A percentile compares a stretch with the other conserved stretches of the same genome.
These are phyloP conservation scores for Scheffersomyces spartinae DNA, from an alignment of 805 yeast species.

Conservation along the genomic window DNA sequence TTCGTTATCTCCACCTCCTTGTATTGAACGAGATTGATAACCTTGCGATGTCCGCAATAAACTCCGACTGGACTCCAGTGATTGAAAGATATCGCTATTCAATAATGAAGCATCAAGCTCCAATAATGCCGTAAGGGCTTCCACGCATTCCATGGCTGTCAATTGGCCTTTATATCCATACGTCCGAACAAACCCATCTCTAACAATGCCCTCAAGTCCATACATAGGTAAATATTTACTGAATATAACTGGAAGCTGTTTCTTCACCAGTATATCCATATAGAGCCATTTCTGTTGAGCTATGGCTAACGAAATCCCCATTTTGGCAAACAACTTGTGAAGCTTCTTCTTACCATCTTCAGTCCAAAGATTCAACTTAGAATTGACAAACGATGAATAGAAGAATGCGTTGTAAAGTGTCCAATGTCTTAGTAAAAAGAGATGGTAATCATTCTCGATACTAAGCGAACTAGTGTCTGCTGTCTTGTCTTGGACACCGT, in stretches of 20 bases:
- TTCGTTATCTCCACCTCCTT: constrained; percentile 10
- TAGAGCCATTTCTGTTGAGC: constrained; percentile 91
- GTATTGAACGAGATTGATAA: no score
- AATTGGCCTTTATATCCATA: constrained; percentile 82
- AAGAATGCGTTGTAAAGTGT: constrained; percentile 82
- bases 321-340: constrained; percentile 86
- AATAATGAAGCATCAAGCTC: constrained; percentile 66
- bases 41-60: no score
- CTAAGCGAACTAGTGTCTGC: constrained; percentile 37
- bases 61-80: no score
- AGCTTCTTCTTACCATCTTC: constrained; percentile 81
- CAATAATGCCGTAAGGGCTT: constrained; percentile 72
- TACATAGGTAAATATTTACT: constrained; percentile 58
- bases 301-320: constrained; percentile 87
- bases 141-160: constrained; percentile 89
- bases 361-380: constrained; percentile 80
- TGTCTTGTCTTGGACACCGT: constrained; percentile 13
- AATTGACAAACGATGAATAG: constrained; percentile 84
- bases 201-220: constrained; percentile 71
- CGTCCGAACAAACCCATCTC: constrained; percentile 79
- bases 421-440: constrained; percentile 87
- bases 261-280: constrained; percentile 71
- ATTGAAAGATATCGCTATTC: no score
- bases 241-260: constrained; percentile 58
- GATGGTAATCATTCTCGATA: constrained; percentile 73